A percentile compares a stretch with the other conserved stretches of the same genome.
phyloP scores from a whole-genome alignment of 192 early-diverging fungal genomes.

The Rhizophagus clarus region DNA sequence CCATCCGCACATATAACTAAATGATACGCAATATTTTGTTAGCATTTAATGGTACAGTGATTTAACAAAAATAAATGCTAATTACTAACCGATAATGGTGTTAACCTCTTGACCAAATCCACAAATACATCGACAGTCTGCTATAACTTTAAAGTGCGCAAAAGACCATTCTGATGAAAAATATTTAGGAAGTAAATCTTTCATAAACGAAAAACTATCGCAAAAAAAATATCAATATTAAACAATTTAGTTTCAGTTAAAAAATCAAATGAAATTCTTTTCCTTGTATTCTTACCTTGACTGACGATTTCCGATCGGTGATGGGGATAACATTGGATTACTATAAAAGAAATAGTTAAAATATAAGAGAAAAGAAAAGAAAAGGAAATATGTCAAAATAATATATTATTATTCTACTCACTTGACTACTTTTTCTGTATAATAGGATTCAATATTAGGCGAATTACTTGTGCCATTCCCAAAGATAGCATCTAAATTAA shows the following conservation, averaged over 20 bases:
- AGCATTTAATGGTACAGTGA: background rate
- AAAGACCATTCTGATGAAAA: conserved; percentile 96
- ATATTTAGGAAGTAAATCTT: conserved; percentile 86
- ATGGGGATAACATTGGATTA: background rate
- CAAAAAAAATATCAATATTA: background rate
- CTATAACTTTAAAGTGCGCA: conserved; percentile 79
- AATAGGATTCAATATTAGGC: conserved; percentile 46
- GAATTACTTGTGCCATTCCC: conserved; percentile 42
- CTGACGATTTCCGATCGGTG: conserved; percentile 52
- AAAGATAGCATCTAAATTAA: conserved; percentile 71
- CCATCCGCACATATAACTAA: conserved; percentile 85
- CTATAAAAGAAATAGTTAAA: background rate
- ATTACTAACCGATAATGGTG: conserved; percentile 62
- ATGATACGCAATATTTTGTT: background rate
- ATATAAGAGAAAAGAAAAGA: background rate
- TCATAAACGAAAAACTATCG: conserved; percentile 65
- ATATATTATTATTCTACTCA: background rate
- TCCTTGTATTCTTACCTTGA: conserved; percentile 41
- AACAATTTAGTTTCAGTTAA: background rate
- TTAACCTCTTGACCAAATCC: conserved; percentile 81
- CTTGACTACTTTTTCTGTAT: conserved; percentile 51
- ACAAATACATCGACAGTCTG: conserved; percentile 79
- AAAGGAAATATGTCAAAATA: background rate
- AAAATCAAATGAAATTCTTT: background rate
- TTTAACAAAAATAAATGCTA: background rate